Conservation (phyloP, 2,329 filamentous ascomycete genomes). For the Aureobasidium sp. region DNA sequence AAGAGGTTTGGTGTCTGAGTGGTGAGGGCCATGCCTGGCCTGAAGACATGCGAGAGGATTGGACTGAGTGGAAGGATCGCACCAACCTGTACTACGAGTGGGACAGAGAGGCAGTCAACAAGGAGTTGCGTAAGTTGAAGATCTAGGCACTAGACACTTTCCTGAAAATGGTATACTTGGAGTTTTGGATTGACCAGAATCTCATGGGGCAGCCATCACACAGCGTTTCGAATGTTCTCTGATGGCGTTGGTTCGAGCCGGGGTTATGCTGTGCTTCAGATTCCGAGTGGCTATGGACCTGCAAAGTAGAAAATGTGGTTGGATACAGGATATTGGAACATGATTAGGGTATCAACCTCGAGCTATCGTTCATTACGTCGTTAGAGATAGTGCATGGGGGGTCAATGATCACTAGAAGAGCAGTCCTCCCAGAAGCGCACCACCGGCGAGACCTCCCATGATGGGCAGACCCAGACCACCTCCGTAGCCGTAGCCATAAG, state of each 20-base stretch:
- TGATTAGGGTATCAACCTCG: not conserved
- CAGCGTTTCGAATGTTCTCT: not conserved
- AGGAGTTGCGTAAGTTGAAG: not conserved
- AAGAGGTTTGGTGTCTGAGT: not conserved
- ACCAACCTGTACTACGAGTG: not conserved
- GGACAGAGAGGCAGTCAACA: not conserved
- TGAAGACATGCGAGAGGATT: not conserved
- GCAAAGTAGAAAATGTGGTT: not conserved
- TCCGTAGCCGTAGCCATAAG: conserved; percentile 34
- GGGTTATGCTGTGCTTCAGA: not conserved
- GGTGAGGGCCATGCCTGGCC: not conserved
- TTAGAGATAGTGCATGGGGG: not conserved
- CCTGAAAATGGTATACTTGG: not conserved
- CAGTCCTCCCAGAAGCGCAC: conserved; percentile 35
- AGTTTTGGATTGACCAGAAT: not conserved
- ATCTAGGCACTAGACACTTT: not conserved
- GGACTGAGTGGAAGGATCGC: not conserved
- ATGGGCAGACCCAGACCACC: conserved; percentile 39
- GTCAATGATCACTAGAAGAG: not conserved
- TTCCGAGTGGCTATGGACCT: not conserved
- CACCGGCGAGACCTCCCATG: conserved; percentile 38
- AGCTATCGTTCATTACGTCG: not conserved
- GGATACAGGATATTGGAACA: not conserved
- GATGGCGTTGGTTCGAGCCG: not conserved
- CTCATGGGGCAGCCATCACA: no score